Evolutionary conservation across 2,329 filamentous ascomycete genomes (phyloP), one percentile per base, ranked within the genome.

Genomic region (Aspergillus sp.): DNA sequence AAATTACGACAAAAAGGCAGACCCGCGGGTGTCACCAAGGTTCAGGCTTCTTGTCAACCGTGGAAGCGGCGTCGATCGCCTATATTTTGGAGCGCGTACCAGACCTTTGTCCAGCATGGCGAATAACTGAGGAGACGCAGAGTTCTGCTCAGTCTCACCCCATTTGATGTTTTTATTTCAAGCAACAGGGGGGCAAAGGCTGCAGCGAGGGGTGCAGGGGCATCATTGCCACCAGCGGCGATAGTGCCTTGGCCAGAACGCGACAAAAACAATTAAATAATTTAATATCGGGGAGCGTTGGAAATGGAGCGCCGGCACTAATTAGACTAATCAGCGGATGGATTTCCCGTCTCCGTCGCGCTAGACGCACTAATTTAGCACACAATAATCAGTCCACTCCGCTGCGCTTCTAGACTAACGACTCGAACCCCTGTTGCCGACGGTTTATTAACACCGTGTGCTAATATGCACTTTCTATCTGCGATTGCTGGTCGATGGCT

Each of bases 361-460:
- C 50, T 52, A 44, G 37, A 27, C 14, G n/a, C 49, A 43, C 49
- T 52, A 52, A 52, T 23, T 50, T 35, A 44, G 37, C 35, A 37
- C 12, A 50, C 35, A 49, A 56, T 41, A 41, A 48, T 17, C n/a
- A 21, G 19, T 27, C 15, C 48, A 47, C 41, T 56, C 27, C 27
- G 46, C 19, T 45, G 47, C 33, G 44, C 14, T 48, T 56, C 47
- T 52, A 31, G 47, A 51, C 54, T 52, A 45, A 31, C 35, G 14
- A 56, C 57, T 58, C 52, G 59, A 63, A 64, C 59, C 61, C 61
- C 57, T 64, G 62, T 64, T 58, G 27, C 35, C 15, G 35, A 31
- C 27, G 9, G 27, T 31, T 31, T 9, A 31, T 31, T 31, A 9
- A 31, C 27, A 3, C 27, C 27, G 27, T 31, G 8, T 31, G 27